A percentile compares a stretch with the other conserved stretches of the same genome.
phyloP scores from a whole-genome alignment of 345 rosid genomes.

The Hypericum androsaemum region DNA sequence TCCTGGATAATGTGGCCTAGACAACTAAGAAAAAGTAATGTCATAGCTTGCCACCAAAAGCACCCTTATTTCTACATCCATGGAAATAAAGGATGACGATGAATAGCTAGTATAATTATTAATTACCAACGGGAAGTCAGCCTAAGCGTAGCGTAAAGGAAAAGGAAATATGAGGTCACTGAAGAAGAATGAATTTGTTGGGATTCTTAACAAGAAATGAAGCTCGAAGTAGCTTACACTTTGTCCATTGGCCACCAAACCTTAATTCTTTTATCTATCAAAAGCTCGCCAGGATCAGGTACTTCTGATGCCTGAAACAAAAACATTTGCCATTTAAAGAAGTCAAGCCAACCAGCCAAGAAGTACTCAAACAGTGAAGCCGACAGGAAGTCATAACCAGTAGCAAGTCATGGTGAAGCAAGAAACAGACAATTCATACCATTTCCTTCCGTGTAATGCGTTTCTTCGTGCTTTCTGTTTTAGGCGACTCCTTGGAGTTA shows the following conservation, averaged over 20 bases:
- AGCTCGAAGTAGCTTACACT: slow-evolving; percentile 26
- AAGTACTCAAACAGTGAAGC: slow-evolving; percentile 1
- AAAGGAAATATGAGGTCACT: too few species aligned
- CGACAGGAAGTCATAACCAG: not conserved
- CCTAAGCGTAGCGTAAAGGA: too few species aligned
- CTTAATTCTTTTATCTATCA: slow-evolving; percentile 44
- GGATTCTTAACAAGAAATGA: too few species aligned
- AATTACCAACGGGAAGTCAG: too few species aligned
- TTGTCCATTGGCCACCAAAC: slow-evolving; percentile 73
- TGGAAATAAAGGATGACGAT: too few species aligned
- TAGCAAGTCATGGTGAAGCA: not conserved
- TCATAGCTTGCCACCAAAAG: too few species aligned
- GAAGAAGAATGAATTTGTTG: too few species aligned
- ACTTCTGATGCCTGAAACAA: slow-evolving; percentile 29
- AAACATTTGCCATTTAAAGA: not conserved
- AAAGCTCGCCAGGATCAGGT: slow-evolving; percentile 24
- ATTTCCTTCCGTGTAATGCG: slow-evolving; percentile 31
- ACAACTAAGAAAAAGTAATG: too few species aligned
- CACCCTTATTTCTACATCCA: too few species aligned
- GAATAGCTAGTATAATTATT: too few species aligned
- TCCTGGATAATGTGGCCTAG: too few species aligned
- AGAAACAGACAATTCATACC: slow-evolving; percentile 17
- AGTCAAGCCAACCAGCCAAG: not conserved
- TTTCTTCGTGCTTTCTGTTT: slow-evolving; percentile 29
- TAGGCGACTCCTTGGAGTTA: slow-evolving; percentile 22